Conservation (phyloP, 768 basidiomycete genomes). For the Termitomyces sp. region DNA sequence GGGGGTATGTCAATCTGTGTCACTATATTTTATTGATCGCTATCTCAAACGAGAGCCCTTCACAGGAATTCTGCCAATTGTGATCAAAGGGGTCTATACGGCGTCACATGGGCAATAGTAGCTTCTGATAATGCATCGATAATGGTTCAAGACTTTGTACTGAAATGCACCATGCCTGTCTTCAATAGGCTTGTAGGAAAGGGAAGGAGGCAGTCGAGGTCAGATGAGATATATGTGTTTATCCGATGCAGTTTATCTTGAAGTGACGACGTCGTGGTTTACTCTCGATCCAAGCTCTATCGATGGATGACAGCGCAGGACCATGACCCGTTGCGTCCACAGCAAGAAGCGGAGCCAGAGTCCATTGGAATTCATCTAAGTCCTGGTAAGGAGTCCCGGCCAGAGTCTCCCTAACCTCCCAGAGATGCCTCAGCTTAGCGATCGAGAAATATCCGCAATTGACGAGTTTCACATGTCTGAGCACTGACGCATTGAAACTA, state of each 20-base stretch:
- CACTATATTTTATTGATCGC: not conserved
- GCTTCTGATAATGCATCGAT: no score
- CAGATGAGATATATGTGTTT: no score
- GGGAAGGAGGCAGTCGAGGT: no score
- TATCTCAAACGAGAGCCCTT: not conserved
- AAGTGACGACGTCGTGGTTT: not conserved
- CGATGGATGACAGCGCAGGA: not conserved
- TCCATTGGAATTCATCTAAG: no score
- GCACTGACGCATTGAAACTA: not conserved
- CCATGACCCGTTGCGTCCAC: not conserved
- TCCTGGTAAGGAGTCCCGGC: no score
- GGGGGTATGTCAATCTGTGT: slow-evolving; percentile 48
- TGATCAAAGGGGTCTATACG: not conserved
- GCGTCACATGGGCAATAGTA: not conserved
- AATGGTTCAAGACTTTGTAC: not conserved
- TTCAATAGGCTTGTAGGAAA: no score
- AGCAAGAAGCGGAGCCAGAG: not conserved
- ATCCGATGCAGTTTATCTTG: no score
- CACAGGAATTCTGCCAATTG: not conserved
- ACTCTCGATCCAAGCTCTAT: not conserved
- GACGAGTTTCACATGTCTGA: not conserved
- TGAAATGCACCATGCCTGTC: not conserved
- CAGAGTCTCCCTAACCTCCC: not conserved
- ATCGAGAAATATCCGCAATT: not conserved
- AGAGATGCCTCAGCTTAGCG: not conserved